Evolutionary conservation across 306 rosid genomes (phyloP).

Genomic region (Malus sylvestris): DNA sequence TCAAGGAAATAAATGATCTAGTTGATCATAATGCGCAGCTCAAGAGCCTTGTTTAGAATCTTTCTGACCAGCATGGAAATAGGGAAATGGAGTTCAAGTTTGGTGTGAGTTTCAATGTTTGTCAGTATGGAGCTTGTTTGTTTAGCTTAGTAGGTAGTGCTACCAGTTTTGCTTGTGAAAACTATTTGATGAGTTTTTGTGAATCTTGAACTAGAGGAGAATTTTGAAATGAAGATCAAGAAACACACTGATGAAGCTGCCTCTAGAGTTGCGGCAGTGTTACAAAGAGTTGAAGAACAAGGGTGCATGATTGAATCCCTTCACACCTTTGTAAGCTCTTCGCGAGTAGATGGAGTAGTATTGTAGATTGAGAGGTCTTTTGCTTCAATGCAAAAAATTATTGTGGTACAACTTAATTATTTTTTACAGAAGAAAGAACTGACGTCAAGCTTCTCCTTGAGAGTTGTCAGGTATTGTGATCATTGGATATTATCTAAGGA

Average conservation of each 20-base stretch:
- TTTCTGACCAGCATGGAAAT: constrained; percentile 64
- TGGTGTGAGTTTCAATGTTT: constrained; percentile 1
- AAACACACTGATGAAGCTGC: constrained; percentile 69
- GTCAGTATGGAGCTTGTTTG: not conserved
- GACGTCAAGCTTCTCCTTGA: constrained; percentile 39
- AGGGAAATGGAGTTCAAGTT: constrained; percentile 77
- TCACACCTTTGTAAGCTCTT: constrained; percentile 69
- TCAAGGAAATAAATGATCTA: constrained; percentile 88
- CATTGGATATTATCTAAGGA: not conserved
- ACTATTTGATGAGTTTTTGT: not conserved
- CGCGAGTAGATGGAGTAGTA: not conserved
- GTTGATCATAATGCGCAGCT: constrained; percentile 92
- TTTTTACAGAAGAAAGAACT: constrained; percentile 41
- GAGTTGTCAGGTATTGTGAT: constrained; percentile 54
- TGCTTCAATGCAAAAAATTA: not conserved
- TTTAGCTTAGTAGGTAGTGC: not conserved
- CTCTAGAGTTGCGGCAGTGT: constrained; percentile 69
- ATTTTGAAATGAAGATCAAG: constrained; percentile 65
- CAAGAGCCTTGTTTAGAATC: constrained; percentile 74
- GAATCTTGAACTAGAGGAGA: constrained; percentile 43
- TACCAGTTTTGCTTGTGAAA: not conserved
- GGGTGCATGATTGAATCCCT: constrained; percentile 90
- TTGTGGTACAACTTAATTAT: not conserved
- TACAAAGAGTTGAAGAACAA: constrained; percentile 89
- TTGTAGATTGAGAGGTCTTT: not conserved